Evolutionary conservation across 2,329 filamentous ascomycete species (phyloP).

Genomic region (Ilyonectria sp.): DNA sequence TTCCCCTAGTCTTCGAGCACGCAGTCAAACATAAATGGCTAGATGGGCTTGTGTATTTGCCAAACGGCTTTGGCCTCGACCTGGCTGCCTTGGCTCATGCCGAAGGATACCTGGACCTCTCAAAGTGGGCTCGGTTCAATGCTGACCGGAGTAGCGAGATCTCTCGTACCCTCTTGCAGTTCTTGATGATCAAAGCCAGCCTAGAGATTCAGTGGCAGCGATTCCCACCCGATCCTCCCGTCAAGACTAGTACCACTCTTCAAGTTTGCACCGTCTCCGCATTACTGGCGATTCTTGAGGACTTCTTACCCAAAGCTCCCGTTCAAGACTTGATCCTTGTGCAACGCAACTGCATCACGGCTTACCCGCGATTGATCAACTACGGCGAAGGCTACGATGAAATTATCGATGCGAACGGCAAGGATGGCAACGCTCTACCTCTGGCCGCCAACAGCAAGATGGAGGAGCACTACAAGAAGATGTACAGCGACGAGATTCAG

Average conservation of each 20-base stretch:
- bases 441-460: constrained; percentile 88
- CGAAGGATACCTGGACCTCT: constrained; percentile 83
- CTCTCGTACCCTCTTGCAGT: constrained; percentile 81
- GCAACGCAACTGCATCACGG: constrained; percentile 90
- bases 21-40: constrained; percentile 88
- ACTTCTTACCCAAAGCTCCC: constrained; percentile 72
- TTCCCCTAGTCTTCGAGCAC: constrained; percentile 68
- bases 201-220: constrained; percentile 84
- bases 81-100: constrained; percentile 89
- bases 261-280: constrained; percentile 88
- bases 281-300: constrained; percentile 84
- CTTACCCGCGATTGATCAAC: constrained; percentile 95
- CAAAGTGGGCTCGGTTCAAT: constrained; percentile 84
- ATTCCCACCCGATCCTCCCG: constrained; percentile 68
- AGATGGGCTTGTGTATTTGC: constrained; percentile 82
- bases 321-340: constrained; percentile 81
- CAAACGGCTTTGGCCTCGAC: constrained; percentile 89
- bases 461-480: constrained; percentile 98
- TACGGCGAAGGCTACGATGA: constrained; percentile 95
- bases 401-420: constrained; percentile 88
- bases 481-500: constrained; percentile 94
- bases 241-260: constrained; percentile 79
- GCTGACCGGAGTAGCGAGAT: constrained; percentile 78
- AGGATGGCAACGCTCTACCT: constrained; percentile 85
- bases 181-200: constrained; percentile 86